phyloP scores from a whole-genome alignment of 2,329 filamentous ascomycete species.

The Calonectria naviculata region DNA sequence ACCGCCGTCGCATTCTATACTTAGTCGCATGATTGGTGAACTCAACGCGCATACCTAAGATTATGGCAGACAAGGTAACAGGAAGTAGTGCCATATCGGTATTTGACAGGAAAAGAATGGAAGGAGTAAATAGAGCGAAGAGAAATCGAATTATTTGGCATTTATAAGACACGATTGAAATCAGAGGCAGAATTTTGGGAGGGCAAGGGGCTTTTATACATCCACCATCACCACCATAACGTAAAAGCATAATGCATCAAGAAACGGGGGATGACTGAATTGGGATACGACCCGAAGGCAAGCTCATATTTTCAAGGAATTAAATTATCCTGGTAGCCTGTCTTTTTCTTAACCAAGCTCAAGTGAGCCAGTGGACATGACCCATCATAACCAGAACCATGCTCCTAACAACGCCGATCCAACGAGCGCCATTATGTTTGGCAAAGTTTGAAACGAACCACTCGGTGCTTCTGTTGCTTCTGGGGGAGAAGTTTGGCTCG shows the following conservation, averaged over 20 bases:
- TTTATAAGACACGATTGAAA: background rate
- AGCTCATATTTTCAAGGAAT: background rate
- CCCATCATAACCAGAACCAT: background rate
- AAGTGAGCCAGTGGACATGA: background rate
- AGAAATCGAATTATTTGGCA: background rate
- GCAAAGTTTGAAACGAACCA: background rate
- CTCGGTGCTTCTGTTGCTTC: background rate
- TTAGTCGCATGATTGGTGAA: background rate
- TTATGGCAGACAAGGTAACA: no score
- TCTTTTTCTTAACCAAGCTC: background rate
- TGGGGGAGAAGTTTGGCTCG: background rate
- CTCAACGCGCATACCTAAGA: background rate
- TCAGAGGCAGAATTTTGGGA: background rate
- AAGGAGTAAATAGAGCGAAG: background rate
- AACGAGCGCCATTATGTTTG: background rate
- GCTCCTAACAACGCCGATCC: slow-evolving; percentile 8
- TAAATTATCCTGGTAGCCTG: background rate
- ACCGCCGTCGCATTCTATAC: background rate
- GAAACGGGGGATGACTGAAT: background rate
- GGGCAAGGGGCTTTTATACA: slow-evolving; percentile 25
- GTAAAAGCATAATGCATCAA: slow-evolving; percentile 34
- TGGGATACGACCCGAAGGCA: background rate
- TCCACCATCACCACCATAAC: slow-evolving; percentile 27
- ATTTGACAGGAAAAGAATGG: background rate
- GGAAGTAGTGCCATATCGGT: background rate